phyloP scores from a whole-genome alignment of 192 early-diverging fungal species.

The Haplosporangium gracile region DNA sequence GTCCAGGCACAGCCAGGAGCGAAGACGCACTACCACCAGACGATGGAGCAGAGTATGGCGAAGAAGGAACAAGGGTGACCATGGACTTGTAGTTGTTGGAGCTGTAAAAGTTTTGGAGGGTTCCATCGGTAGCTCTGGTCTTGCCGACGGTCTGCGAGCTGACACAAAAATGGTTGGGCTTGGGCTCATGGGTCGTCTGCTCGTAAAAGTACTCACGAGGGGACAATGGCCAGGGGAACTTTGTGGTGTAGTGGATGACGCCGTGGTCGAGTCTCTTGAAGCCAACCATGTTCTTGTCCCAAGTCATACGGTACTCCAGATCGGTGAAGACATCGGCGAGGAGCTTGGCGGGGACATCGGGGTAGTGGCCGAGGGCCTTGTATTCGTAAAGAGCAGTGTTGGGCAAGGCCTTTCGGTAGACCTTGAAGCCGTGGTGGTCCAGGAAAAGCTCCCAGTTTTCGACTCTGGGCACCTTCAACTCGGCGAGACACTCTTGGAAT shows the following conservation, averaged over 20 bases:
- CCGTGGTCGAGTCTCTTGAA: slow-evolving; percentile 53
- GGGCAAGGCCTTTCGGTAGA: slow-evolving; percentile 57
- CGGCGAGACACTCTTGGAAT: slow-evolving; percentile 46
- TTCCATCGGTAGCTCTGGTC: slow-evolving; percentile 34
- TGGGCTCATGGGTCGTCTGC: slow-evolving; percentile 54
- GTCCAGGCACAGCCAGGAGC: slow-evolving; percentile 29
- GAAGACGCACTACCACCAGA: not conserved
- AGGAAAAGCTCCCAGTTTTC: slow-evolving; percentile 57
- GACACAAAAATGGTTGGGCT: slow-evolving; percentile 45
- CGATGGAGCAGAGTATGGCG: not conserved
- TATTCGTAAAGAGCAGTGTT: slow-evolving; percentile 63
- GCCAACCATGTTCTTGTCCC: slow-evolving; percentile 68
- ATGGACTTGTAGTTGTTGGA: slow-evolving; percentile 57
- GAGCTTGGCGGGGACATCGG: slow-evolving; percentile 54
- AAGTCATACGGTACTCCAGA: slow-evolving; percentile 64
- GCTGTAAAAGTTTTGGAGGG: slow-evolving; percentile 31
- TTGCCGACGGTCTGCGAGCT: slow-evolving; percentile 54
- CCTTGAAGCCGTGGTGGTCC: slow-evolving; percentile 56
- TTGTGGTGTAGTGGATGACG: slow-evolving; percentile 60
- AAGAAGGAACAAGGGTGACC: slow-evolving; percentile 44
- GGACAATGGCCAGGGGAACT: slow-evolving; percentile 66
- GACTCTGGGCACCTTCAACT: slow-evolving; percentile 41
- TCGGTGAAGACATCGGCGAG: slow-evolving; percentile 66
- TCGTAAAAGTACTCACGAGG: slow-evolving; percentile 66
- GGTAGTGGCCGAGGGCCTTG: slow-evolving; percentile 60